These are phyloP conservation scores for Blastobotrys americana DNA, from an alignment of 805 yeast genomes.

Conservation along the genomic window DNA sequence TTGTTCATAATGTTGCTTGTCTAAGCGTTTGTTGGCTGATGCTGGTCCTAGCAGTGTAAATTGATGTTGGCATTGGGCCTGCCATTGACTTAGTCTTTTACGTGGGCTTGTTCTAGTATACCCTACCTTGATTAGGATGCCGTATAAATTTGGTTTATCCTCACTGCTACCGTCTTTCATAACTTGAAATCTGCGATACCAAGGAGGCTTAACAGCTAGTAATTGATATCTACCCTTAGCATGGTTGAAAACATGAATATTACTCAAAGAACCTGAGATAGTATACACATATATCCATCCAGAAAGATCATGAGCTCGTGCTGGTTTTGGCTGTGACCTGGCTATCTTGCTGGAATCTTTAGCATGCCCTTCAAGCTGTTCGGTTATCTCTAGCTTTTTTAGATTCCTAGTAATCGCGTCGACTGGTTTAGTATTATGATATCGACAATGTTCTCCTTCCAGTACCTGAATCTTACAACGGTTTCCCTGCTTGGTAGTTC, in stretches of 20 bases:
- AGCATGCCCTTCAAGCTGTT: no score
- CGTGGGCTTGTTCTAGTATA: constrained; percentile 24
- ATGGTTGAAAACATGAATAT: constrained; percentile 22
- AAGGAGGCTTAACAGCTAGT: constrained; percentile 1
- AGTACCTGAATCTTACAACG: constrained; percentile 15
- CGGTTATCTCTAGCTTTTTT: no score
- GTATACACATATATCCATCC: constrained; percentile 25
- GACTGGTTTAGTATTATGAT: no score
- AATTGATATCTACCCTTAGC: constrained; percentile 11
- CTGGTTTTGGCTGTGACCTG: no score
- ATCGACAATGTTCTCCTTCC: not conserved
- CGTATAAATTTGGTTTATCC: not conserved
- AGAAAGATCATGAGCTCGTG: no score
- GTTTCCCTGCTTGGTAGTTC: constrained; percentile 21
- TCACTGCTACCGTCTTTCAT: not conserved
- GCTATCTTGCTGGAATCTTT: no score
- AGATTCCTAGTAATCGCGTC: no score
- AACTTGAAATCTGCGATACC: not conserved
- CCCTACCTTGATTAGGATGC: constrained; percentile 27
- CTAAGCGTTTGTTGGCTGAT: constrained; percentile 4
- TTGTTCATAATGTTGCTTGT: constrained; percentile 8
- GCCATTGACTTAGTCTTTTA: constrained; percentile 27
- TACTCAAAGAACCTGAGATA: constrained; percentile 15
- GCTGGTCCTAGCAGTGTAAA: constrained; percentile 19
- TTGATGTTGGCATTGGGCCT: constrained; percentile 23